Conservation (phyloP, 768 basidiomycete genomes). For the Termitomyces sp. region DNA sequence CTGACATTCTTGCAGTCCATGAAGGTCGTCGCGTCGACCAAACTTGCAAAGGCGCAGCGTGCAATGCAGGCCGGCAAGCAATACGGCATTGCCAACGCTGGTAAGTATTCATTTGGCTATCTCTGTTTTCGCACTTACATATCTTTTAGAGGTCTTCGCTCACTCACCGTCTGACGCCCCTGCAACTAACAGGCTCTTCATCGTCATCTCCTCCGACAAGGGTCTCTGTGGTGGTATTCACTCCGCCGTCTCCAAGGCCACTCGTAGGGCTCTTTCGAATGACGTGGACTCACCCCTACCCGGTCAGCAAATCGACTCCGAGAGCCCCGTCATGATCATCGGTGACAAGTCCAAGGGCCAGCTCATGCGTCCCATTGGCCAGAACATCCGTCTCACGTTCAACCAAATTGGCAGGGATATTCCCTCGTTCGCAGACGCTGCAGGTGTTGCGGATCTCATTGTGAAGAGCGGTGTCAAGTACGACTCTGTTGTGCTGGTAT, state of each 20-base stretch:
- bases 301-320: constrained; percentile 43
- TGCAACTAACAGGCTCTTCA: constrained; percentile 77
- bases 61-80: constrained; percentile 89
- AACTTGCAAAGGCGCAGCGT: constrained; percentile 90
- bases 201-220: constrained; percentile 96
- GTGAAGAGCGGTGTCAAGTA: constrained; percentile 79
- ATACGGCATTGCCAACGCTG: constrained; percentile 89
- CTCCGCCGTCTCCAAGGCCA: constrained; percentile 90
- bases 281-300: constrained; percentile 44
- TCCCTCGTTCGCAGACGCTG: constrained; percentile 95
- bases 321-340: constrained; percentile 76
- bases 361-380: constrained; percentile 57
- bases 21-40: constrained; percentile 99
- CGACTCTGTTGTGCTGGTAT: constrained; percentile 75
- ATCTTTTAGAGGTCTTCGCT: constrained; percentile 74
- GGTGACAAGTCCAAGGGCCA: constrained; percentile 98
- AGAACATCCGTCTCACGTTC: constrained; percentile 80
- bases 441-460: constrained; percentile 90
- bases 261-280: constrained; percentile 64
- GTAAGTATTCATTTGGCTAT: constrained; percentile 34
- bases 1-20: constrained; percentile 58
- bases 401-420: constrained; percentile 98
- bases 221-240: constrained; percentile 99
- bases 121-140: neutral
- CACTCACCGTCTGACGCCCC: constrained; percentile 66